Percentiles rank a stretch among this genome's conserved stretches.
Evolutionary conservation across 2,329 filamentous ascomycete species (phyloP).

Genomic region (Beauveria pseudobassiana): DNA sequence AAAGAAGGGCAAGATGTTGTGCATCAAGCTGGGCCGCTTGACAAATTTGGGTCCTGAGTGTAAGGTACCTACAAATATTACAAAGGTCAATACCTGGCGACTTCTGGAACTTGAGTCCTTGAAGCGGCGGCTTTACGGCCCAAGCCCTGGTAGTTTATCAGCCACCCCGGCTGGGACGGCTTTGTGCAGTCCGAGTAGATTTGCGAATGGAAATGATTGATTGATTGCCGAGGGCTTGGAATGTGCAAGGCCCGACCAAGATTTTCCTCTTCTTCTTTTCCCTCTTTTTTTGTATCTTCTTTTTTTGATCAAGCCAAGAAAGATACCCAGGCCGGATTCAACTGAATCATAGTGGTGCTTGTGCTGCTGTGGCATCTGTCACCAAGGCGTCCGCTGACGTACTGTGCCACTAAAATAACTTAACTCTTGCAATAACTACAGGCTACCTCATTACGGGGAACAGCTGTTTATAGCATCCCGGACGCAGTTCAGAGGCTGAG

Average conservation of each 20-base stretch:
- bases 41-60: background rate
- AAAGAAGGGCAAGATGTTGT: too few relatives aligned
- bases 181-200: background rate
- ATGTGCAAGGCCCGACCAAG: background rate
- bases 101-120: background rate
- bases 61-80: background rate
- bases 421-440: too few relatives aligned
- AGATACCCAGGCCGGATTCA: background rate
- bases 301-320: background rate
- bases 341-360: background rate
- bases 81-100: too few relatives aligned
- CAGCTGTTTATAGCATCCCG: constrained; percentile 4
- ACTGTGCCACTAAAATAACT: background rate
- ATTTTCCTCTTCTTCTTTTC: background rate
- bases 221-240: too few relatives aligned
- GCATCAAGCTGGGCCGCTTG: too few relatives aligned
- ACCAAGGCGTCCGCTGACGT: background rate
- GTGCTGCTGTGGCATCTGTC: background rate
- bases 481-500: background rate
- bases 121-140: background rate
- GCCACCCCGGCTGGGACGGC: background rate
- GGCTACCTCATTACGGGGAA: too few relatives aligned
- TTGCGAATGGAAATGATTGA: background rate
- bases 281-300: background rate
- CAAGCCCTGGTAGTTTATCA: background rate